Evolutionary conservation across 78 protist species (phyloP).

Genomic region (Chrysochromulina parva): DNA sequence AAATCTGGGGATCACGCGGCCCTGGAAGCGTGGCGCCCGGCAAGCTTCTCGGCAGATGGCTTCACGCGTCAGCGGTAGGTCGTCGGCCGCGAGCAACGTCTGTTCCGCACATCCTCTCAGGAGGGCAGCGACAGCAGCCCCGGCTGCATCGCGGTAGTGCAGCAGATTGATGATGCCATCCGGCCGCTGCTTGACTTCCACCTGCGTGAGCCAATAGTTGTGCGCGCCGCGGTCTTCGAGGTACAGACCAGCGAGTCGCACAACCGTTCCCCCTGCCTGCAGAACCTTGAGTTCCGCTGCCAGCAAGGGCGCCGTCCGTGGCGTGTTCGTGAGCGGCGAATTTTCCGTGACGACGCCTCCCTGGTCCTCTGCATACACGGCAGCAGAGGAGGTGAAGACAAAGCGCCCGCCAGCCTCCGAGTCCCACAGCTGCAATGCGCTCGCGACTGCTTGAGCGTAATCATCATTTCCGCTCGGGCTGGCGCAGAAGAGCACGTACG

Average conservation of each 20-base stretch:
- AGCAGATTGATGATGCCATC: conserved; percentile 3
- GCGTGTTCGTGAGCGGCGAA: neutral
- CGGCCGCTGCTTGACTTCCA: neutral
- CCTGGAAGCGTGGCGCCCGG: neutral
- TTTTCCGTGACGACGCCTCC: neutral
- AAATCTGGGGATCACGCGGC: too few species aligned
- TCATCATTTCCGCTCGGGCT: neutral
- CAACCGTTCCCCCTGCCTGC: neutral
- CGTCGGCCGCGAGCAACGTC: neutral
- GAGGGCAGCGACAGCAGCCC: neutral
- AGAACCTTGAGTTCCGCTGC: neutral
- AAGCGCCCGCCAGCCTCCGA: neutral
- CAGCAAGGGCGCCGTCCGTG: neutral
- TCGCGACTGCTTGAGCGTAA: neutral
- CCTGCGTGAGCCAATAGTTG: neutral
- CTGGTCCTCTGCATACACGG: neutral
- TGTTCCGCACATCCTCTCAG: too few species aligned
- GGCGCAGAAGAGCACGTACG: neutral
- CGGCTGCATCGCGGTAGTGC: neutral
- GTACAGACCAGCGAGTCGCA: conserved; percentile 14
- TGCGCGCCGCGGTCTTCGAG: neutral
- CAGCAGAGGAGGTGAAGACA: conserved; percentile 7
- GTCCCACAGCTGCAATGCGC: neutral
- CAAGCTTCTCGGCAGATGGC: neutral
- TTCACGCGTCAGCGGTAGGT: neutral